Evolutionary conservation across 2,329 filamentous ascomycete genomes (phyloP).

Genomic region (Rhexocercosporidium sp.): DNA sequence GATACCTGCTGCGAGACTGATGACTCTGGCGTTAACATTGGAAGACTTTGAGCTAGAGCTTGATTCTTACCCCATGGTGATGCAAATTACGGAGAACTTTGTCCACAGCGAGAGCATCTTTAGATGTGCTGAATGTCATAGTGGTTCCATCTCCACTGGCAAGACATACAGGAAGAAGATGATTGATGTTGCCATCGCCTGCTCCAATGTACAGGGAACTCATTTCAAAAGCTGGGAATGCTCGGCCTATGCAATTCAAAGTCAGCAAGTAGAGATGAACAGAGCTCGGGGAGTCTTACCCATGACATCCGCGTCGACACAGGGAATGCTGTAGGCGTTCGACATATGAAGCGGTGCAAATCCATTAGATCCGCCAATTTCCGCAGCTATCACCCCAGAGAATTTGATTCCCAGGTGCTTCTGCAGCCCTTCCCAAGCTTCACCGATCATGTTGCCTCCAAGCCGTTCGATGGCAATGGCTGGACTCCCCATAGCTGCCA

Average conservation of each 20-base stretch:
- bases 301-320: conserved; percentile 16
- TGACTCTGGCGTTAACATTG: not conserved
- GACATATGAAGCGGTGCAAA: conserved; percentile 5
- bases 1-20: conserved; percentile 13
- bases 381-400: not conserved
- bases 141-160: conserved; percentile 10
- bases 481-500: conserved; percentile 11
- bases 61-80: conserved; percentile 12
- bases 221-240: conserved; percentile 13
- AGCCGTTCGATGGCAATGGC: conserved; percentile 13
- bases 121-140: conserved; percentile 11
- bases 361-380: conserved; percentile 18
- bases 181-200: conserved; percentile 9
- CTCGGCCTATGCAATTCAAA: not conserved
- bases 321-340: not conserved
- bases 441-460: conserved; percentile 1
- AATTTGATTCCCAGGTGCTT: conserved; percentile 6
- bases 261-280: not conserved
- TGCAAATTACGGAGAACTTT: conserved; percentile 11
- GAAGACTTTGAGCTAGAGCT: not conserved
- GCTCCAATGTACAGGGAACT: conserved; percentile 15
- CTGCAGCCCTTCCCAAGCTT: conserved; percentile 7
- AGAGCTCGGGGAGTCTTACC: not conserved
- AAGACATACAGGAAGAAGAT: conserved; percentile 8
- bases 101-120: conserved; percentile 11